Evolutionary conservation across 2,329 filamentous ascomycete species (phyloP), one percentile per base, ranked within the genome.

Genomic region (Rosellinia necatrix): DNA sequence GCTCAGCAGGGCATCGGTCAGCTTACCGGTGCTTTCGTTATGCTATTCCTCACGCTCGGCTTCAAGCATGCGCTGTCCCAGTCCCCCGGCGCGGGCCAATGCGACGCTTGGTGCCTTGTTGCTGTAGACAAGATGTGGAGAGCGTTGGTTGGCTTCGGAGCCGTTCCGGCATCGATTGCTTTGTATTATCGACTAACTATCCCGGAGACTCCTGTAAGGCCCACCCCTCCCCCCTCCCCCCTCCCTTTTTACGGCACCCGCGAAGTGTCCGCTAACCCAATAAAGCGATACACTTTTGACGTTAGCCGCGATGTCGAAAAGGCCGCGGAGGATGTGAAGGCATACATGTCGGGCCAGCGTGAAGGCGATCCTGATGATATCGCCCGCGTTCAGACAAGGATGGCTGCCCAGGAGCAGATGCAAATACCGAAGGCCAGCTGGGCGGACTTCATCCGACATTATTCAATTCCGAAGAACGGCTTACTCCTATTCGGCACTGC

Each of bases 111-210:
- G 53, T 91, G 88, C 68, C 76, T 78, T 46, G 66, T 84, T n/a
- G 86, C 87, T 6, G 88, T 92, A 5, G 90, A 94, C 76, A 92
- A 91, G 80, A 92, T 92, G 88, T 94, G 90, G 90, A 83, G 90
- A 64, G 80, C 86, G 12, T 80, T 94, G 44, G 90, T 94, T 68
- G 90, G 90, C 10, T 89, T 92, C 67, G 90, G 90, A 63, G 89
- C 88, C 40, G 83, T 94, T 7, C 90, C 90, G 2, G 90, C 88
- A 38, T 90, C 86, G 70, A 85, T 92, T 60, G 90, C 91, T 17
- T 83, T 96, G 15, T 94, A 94, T 78, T 94, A 87, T 75, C 74
- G 75, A 42, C 49, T 94, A 3, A 94, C 90, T 49, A 93, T 96
- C 63, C 91, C 91, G 21, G 91, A 96, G 75, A 93, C 90, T 29